Evolutionary conservation across 1,284 basidiomycete species (phyloP).

Genomic region (Ceratobasidium theobromae): DNA sequence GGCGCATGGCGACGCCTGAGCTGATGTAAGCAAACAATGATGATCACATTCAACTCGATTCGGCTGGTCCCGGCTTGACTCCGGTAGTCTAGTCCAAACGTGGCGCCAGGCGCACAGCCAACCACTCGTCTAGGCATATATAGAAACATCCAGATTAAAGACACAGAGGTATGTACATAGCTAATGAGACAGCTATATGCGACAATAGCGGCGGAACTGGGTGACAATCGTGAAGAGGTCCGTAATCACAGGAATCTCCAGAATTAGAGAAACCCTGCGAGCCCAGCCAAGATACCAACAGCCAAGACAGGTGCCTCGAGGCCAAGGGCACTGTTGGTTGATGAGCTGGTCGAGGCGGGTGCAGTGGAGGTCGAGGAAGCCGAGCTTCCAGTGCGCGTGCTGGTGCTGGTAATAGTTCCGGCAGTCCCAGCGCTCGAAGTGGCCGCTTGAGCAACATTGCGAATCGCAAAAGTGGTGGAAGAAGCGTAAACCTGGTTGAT

Average conservation of each 20-base stretch:
- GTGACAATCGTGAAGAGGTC: background rate
- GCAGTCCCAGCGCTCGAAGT: background rate
- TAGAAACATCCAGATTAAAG: background rate
- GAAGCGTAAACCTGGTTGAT: conserved; percentile 28
- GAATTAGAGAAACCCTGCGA: conserved; percentile 23
- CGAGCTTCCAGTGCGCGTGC: no score
- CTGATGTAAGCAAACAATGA: background rate
- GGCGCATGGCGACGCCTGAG: background rate
- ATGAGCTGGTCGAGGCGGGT: background rate
- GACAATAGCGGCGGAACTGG: background rate
- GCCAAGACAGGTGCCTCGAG: background rate
- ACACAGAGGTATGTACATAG: background rate
- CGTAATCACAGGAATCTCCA: background rate
- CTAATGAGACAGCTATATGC: background rate
- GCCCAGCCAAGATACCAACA: conserved; percentile 8
- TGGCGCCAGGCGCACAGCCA: background rate
- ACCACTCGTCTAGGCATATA: background rate
- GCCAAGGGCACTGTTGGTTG: conserved; percentile 1
- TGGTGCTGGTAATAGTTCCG: background rate
- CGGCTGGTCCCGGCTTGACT: background rate
- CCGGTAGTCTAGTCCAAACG: background rate
- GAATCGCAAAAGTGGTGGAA: conserved; percentile 13
- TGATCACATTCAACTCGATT: background rate
- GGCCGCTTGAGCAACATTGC: conserved; percentile 5
- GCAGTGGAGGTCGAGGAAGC: background rate